Percentiles rank a stretch among this genome's conserved stretches.
phyloP scores from a whole-genome alignment of 495 filamentous ascomycete species.

The Aspergillus funiculosus region DNA sequence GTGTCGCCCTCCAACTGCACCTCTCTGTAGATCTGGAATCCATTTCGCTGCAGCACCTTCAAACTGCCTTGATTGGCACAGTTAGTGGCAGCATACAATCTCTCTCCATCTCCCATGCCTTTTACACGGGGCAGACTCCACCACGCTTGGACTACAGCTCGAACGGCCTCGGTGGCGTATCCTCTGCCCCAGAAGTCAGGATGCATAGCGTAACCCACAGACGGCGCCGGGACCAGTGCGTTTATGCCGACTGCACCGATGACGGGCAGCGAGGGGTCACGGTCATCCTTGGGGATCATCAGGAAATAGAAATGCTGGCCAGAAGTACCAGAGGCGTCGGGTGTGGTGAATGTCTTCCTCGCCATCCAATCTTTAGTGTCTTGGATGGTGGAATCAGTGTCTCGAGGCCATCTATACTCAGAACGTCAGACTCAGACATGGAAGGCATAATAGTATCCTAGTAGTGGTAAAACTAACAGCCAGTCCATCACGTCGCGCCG shows the following conservation, averaged over 20 bases:
- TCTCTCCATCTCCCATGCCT: neutral
- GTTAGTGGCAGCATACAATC: neutral
- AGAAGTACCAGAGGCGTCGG: slow-evolving; percentile 22
- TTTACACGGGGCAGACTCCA: neutral
- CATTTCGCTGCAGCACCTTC: neutral
- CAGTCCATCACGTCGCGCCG: slow-evolving; percentile 26
- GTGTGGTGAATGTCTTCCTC: slow-evolving; percentile 20
- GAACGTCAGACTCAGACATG: too few relatives aligned
- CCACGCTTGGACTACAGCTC: neutral
- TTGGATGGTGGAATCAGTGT: slow-evolving; percentile 17
- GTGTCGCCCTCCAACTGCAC: neutral
- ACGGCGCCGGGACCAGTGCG: slow-evolving; percentile 22
- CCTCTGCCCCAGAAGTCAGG: slow-evolving; percentile 12
- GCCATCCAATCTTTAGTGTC: slow-evolving; percentile 20
- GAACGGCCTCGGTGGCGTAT: neutral
- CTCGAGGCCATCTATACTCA: slow-evolving; percentile 22
- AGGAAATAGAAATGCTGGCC: slow-evolving; percentile 23
- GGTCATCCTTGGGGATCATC: slow-evolving; percentile 15
- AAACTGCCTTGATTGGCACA: neutral
- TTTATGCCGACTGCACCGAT: slow-evolving; percentile 24
- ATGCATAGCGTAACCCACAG: slow-evolving; percentile 25
- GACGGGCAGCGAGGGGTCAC: slow-evolving; percentile 17
- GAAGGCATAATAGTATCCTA: neutral
- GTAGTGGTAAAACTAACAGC: slow-evolving; percentile 17
- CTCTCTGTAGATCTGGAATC: neutral